Percentiles rank a stretch among this genome's conserved stretches.
phyloP scores from a whole-genome alignment of 768 basidiomycete genomes.

The Porpolomopsis calyptriformis region DNA sequence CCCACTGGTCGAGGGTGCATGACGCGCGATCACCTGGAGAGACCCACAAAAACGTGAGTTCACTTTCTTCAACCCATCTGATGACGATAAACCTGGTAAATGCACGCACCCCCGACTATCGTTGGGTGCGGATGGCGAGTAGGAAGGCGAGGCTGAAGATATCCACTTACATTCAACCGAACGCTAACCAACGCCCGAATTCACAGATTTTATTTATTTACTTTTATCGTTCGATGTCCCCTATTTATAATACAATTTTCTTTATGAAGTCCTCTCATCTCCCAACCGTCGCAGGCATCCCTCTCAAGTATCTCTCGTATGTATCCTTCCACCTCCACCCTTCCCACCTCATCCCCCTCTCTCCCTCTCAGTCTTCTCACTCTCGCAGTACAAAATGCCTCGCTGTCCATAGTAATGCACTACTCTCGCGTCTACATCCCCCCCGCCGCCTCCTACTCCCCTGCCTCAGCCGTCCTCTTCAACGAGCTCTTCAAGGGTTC shows the following conservation, averaged over 20 bases:
- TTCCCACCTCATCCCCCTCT: background rate
- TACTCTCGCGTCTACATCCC: slow-evolving; percentile 89
- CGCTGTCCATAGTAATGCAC: slow-evolving; percentile 95
- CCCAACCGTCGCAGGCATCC: slow-evolving; percentile 59
- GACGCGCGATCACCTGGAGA: slow-evolving; percentile 92
- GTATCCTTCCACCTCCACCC: slow-evolving; percentile 16
- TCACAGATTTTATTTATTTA: background rate
- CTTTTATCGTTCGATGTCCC: no score
- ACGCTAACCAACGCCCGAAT: background rate
- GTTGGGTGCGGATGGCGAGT: slow-evolving; percentile 67
- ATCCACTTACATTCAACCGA: background rate
- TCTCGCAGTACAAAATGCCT: slow-evolving; percentile 89
- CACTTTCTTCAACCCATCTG: slow-evolving; percentile 10
- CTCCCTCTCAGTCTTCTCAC: slow-evolving; percentile 52
- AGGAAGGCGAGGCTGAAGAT: slow-evolving; percentile 85
- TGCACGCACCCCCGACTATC: slow-evolving; percentile 53
- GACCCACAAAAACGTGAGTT: slow-evolving; percentile 29
- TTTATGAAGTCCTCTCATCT: background rate
- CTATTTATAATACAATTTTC: background rate
- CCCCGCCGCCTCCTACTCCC: slow-evolving; percentile 73
- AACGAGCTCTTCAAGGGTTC: slow-evolving; percentile 91
- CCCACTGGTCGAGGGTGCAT: slow-evolving; percentile 82
- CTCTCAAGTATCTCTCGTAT: slow-evolving; percentile 75
- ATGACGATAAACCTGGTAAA: slow-evolving; percentile 88
- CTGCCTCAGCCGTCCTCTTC: slow-evolving; percentile 86